Evolutionary conservation across 1,284 basidiomycete genomes (phyloP).

Genomic region (Mycena sp.): DNA sequence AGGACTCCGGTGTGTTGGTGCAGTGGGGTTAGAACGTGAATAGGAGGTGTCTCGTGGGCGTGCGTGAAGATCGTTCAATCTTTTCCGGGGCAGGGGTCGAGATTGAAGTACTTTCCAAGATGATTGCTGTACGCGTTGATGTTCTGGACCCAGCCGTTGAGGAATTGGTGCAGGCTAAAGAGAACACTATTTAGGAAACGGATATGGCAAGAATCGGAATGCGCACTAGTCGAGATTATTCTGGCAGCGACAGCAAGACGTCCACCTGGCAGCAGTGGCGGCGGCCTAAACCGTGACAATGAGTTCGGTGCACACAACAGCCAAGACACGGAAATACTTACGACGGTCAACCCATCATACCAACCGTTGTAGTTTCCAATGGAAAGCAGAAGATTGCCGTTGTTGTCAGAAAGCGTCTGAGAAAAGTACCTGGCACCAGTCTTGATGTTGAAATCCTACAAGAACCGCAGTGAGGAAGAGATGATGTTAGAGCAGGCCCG

Average conservation of each 20-base stretch:
- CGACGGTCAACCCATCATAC: slow-evolving; percentile 68
- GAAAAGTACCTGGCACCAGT: slow-evolving; percentile 72
- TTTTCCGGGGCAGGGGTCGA: slow-evolving; percentile 55
- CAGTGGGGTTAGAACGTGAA: slow-evolving; percentile 21
- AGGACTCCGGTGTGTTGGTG: slow-evolving; percentile 20
- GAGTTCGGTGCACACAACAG: neutral
- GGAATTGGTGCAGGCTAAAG: slow-evolving; percentile 75
- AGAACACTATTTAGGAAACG: too few species aligned
- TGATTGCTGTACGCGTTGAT: slow-evolving; percentile 60
- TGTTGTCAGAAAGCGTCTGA: slow-evolving; percentile 57
- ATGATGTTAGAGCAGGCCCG: neutral
- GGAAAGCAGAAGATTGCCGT: slow-evolving; percentile 68
- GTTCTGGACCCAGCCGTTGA: slow-evolving; percentile 84
- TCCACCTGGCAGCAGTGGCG: slow-evolving; percentile 66
- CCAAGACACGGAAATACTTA: slow-evolving; percentile 41
- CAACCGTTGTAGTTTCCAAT: slow-evolving; percentile 88
- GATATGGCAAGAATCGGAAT: neutral
- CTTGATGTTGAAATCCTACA: slow-evolving; percentile 74
- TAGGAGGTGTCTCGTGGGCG: too few species aligned
- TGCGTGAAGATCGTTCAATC: neutral
- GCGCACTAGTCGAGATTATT: slow-evolving; percentile 82
- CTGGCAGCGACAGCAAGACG: slow-evolving; percentile 75
- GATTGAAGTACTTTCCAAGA: slow-evolving; percentile 78
- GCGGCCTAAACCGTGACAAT: slow-evolving; percentile 46
- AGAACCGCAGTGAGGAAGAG: slow-evolving; percentile 4